Conservation (phyloP, 192 early-diverging fungal species). For the Umbelopsis ramanniana region DNA sequence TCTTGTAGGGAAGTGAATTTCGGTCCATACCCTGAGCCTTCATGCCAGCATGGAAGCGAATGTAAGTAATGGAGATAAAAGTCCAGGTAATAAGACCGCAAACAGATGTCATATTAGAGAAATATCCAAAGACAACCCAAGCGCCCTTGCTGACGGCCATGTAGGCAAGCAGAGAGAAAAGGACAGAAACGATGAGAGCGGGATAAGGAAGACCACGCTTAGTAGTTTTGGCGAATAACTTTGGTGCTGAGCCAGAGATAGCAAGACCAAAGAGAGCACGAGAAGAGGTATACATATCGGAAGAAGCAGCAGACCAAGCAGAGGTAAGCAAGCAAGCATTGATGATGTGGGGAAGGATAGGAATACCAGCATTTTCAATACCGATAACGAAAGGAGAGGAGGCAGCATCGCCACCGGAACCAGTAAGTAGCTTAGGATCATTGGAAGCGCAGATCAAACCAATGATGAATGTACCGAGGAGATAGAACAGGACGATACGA, state of each 20-base stretch:
- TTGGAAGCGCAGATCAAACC: slow-evolving; percentile 58
- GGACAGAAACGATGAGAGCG: slow-evolving; percentile 40
- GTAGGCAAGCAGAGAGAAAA: slow-evolving; percentile 32
- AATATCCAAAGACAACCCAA: slow-evolving; percentile 57
- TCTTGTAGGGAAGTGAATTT: slow-evolving; percentile 61
- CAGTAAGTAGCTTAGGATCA: slow-evolving; percentile 41
- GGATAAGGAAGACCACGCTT: slow-evolving; percentile 57
- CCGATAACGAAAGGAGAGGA: slow-evolving; percentile 60
- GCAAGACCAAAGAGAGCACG: slow-evolving; percentile 60
- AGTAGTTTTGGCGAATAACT: slow-evolving; percentile 39
- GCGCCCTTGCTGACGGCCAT: slow-evolving; percentile 29
- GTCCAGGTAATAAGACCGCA: slow-evolving; percentile 79
- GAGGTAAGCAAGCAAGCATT: slow-evolving; percentile 62
- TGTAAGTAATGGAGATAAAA: slow-evolving; percentile 72
- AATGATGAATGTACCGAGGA: slow-evolving; percentile 58
- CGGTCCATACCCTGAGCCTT: slow-evolving; percentile 61
- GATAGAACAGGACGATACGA: slow-evolving; percentile 64
- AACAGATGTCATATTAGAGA: slow-evolving; percentile 64
- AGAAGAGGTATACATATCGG: slow-evolving; percentile 60
- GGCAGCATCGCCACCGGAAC: slow-evolving; percentile 30
- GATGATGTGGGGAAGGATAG: slow-evolving; percentile 49
- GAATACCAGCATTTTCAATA: slow-evolving; percentile 49
- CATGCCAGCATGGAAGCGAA: slow-evolving; percentile 75
- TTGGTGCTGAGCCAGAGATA: slow-evolving; percentile 55
- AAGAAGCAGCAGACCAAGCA: slow-evolving; percentile 63